Conservation (phyloP, 305 asterid species). For the Solanum hybrid region DNA sequence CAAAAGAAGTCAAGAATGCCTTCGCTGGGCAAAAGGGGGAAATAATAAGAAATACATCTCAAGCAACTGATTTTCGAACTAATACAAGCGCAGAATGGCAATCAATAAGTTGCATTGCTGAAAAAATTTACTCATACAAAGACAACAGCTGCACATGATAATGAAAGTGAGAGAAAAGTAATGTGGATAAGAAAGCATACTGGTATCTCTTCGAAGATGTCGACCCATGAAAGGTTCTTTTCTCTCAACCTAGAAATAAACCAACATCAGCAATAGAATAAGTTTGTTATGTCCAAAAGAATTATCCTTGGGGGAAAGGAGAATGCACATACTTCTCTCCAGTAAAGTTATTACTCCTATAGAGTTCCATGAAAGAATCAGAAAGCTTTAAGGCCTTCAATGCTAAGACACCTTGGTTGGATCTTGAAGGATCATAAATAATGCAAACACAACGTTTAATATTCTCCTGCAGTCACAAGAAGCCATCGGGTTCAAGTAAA, state of each 20-base stretch:
- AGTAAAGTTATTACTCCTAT: slow-evolving; percentile 66
- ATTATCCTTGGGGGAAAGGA: not conserved
- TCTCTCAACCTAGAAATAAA: slow-evolving; percentile 65
- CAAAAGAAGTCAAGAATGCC: not conserved
- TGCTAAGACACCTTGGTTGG: slow-evolving; percentile 90
- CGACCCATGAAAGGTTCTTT: slow-evolving; percentile 93
- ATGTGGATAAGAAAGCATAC: slow-evolving; percentile 32
- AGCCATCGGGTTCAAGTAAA: not conserved
- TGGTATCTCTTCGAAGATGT: slow-evolving; percentile 97
- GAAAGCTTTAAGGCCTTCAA: slow-evolving; percentile 93
- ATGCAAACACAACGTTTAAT: slow-evolving; percentile 86
- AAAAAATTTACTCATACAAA: not conserved
- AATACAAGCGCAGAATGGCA: not conserved
- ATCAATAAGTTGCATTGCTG: not conserved
- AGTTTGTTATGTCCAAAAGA: not conserved
- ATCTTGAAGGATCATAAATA: slow-evolving; percentile 87
- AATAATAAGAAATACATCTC: not conserved
- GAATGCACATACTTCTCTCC: slow-evolving; percentile 70
- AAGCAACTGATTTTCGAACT: not conserved
- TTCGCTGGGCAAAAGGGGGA: not conserved
- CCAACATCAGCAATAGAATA: not conserved
- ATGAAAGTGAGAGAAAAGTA: not conserved
- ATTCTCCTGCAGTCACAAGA: slow-evolving; percentile 57
- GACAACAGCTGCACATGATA: not conserved
- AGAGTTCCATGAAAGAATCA: slow-evolving; percentile 94